Conservation (phyloP, 2,329 filamentous ascomycete genomes). For the Fusarium decemcellulare region DNA sequence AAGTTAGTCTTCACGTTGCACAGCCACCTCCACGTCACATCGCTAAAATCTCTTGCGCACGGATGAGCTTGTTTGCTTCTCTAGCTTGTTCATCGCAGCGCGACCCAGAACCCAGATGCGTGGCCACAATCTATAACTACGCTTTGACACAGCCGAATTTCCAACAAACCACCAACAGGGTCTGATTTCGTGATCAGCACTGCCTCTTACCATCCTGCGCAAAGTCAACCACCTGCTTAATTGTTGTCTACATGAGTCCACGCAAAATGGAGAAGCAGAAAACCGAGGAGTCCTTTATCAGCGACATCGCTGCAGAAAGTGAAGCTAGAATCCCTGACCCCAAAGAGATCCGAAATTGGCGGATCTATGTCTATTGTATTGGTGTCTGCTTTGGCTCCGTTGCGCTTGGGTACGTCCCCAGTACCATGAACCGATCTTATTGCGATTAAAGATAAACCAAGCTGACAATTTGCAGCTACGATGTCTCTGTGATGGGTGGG, state of each 20-base stretch:
- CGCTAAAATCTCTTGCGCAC: not conserved
- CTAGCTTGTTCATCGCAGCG: not conserved
- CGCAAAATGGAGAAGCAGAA: not conserved
- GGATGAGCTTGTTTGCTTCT: not conserved
- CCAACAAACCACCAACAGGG: not conserved
- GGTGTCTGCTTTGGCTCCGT: conserved; percentile 3
- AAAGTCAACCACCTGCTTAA: not conserved
- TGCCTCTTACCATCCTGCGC: not conserved
- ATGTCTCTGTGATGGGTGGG: conserved; percentile 18
- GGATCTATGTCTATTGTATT: not conserved
- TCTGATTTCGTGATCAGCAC: not conserved
- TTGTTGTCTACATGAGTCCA: not conserved
- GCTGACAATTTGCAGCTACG: conserved; percentile 8
- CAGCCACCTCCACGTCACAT: not conserved
- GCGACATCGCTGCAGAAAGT: not conserved
- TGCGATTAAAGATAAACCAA: too few relatives aligned
- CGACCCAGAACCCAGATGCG: not conserved
- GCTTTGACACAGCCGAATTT: not conserved
- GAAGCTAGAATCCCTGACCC: not conserved
- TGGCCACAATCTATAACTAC: not conserved
- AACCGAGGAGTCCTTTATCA: conserved; percentile 3
- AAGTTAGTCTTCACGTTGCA: not conserved
- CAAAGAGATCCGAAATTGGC: not conserved
- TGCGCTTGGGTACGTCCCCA: not conserved
- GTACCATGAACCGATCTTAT: too few relatives aligned